Conservation (phyloP, 169 alveolate species). For the Plasmodium gallinaceum region DNA sequence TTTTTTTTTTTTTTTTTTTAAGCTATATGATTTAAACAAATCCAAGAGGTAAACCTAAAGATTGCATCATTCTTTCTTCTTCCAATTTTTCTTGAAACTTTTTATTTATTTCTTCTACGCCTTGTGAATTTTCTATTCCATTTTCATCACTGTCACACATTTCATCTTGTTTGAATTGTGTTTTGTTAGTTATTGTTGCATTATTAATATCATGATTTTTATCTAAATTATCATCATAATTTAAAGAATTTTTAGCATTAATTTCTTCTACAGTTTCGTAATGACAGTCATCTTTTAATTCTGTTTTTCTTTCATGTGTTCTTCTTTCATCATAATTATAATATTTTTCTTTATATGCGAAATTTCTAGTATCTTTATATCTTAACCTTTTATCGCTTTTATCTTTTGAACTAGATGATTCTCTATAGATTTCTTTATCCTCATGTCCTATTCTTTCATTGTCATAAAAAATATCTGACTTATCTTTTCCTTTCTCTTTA, state of each 20-base stretch:
- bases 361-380: conserved; percentile 1
- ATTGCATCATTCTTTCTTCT: conserved; percentile 66
- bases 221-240: conserved; percentile 12
- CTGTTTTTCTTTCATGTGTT: conserved; percentile 31
- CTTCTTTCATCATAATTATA: conserved; percentile 6
- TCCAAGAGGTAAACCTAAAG: conserved; percentile 61
- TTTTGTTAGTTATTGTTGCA: neutral
- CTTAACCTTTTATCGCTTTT: conserved; percentile 3
- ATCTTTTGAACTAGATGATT: conserved; percentile 8
- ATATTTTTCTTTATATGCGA: conserved; percentile 3
- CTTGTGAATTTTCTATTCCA: conserved; percentile 1
- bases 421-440: conserved; percentile 11
- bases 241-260: neutral
- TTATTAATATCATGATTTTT: conserved; percentile 6
- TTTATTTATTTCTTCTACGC: conserved; percentile 41
- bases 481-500: conserved; percentile 11
- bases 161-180: conserved; percentile 7
- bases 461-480: conserved; percentile 3
- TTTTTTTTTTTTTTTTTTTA: neutral
- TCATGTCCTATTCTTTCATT: neutral
- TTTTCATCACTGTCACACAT: conserved; percentile 14
- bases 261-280: conserved; percentile 59
- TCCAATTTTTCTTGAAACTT: conserved; percentile 56
- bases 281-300: conserved; percentile 40
- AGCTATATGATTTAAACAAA: conserved; percentile 13